These are phyloP conservation scores for Thermochaetoides thermophila DNA, from an alignment of 495 filamentous ascomycete species.

Conservation along the genomic window DNA sequence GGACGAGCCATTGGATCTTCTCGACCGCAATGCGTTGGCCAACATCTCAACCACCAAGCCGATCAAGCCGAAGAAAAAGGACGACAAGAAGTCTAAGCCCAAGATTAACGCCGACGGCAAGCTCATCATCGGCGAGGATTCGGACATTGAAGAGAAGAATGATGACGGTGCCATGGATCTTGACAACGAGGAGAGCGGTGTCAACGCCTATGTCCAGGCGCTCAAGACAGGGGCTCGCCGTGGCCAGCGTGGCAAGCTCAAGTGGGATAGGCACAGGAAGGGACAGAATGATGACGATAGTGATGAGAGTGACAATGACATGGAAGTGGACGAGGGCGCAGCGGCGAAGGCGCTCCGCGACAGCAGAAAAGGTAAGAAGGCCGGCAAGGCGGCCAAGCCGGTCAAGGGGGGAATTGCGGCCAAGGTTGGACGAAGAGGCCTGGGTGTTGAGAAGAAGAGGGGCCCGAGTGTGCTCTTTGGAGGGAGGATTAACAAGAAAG, in stretches of 20 bases:
- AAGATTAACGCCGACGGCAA: constrained; percentile 78
- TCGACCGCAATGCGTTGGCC: constrained; percentile 74
- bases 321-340: constrained; percentile 28
- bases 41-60: constrained; percentile 89
- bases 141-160: constrained; percentile 38
- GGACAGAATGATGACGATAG: constrained; percentile 41
- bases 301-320: constrained; percentile 55
- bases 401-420: constrained; percentile 28
- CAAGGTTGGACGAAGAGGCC: constrained; percentile 27
- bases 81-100: constrained; percentile 42
- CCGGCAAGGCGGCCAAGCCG: constrained; percentile 1
- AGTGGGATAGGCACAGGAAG: constrained; percentile 59
- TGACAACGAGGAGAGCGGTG: constrained; percentile 47
- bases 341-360: constrained; percentile 32
- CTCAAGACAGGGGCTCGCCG: constrained; percentile 69
- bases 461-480: too few relatives aligned
- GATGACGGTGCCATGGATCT: constrained; percentile 45
- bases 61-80: constrained; percentile 36
- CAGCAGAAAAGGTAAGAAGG: constrained; percentile 3
- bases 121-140: constrained; percentile 55
- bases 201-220: constrained; percentile 86
- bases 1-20: constrained; percentile 83
- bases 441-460: constrained; percentile 32
- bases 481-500: too few relatives aligned
- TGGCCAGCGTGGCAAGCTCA: constrained; percentile 72